These are phyloP conservation scores for Heliamphora pulchella DNA, from an alignment of 179 eudicot genomes.

Conservation along the genomic window DNA sequence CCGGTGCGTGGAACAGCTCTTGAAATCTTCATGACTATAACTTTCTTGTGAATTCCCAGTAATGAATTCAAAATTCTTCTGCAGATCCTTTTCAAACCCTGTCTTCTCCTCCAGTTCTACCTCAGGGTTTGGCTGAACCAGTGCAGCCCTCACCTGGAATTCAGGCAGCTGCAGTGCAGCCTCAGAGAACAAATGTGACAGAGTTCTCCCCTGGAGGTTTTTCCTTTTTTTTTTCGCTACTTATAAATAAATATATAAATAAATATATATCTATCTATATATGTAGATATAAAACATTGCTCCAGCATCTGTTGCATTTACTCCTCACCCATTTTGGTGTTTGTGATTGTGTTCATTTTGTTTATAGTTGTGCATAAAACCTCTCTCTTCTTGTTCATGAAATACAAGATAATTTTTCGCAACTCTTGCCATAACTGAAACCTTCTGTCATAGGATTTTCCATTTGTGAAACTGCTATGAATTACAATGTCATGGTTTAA, in stretches of 20 bases:
- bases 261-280: too few relatives aligned
- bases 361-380: neutral
- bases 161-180: slow-evolving; percentile 26
- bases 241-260: neutral
- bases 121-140: slow-evolving; percentile 27
- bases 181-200: slow-evolving; percentile 14
- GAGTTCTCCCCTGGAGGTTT: slow-evolving; percentile 35
- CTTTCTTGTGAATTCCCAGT: neutral
- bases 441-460: neutral
- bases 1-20: slow-evolving; percentile 27
- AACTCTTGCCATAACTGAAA: neutral
- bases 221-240: neutral
- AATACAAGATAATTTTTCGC: neutral
- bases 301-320: neutral
- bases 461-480: neutral
- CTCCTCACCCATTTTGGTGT: neutral
- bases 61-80: neutral
- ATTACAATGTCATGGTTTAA: neutral
- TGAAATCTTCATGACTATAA: neutral
- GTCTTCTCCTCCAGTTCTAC: slow-evolving; percentile 28
- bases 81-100: slow-evolving; percentile 45
- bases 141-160: slow-evolving; percentile 16
- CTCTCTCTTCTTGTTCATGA: neutral
- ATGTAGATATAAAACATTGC: too few relatives aligned
- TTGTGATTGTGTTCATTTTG: neutral